A percentile compares a stretch with the other conserved stretches of the same genome.
Conservation (phyloP, 1,284 basidiomycete species). For the Termitomyces sp. region DNA sequence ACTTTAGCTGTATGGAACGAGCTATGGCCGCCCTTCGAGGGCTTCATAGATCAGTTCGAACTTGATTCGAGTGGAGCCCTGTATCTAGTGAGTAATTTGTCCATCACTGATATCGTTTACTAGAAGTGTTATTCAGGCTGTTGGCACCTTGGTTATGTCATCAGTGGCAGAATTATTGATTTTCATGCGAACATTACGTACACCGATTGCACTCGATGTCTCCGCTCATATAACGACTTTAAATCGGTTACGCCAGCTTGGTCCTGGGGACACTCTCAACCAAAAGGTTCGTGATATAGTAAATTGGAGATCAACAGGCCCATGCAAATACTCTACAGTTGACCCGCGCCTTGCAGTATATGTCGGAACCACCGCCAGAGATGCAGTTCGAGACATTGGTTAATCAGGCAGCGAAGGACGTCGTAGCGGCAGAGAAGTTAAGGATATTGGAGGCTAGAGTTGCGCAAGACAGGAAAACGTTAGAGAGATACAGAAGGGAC, state of each 20-base stretch:
- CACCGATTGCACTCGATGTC: slow-evolving; percentile 48
- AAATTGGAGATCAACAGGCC: not conserved
- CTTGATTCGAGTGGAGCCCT: slow-evolving; percentile 39
- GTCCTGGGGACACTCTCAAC: slow-evolving; percentile 40
- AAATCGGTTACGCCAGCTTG: slow-evolving; percentile 40
- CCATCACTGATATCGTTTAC: not conserved
- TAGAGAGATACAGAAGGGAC: slow-evolving; percentile 24
- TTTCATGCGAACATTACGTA: slow-evolving; percentile 53
- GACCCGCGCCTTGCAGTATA: slow-evolving; percentile 41
- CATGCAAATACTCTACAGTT: slow-evolving; percentile 32
- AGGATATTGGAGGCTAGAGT: slow-evolving; percentile 41
- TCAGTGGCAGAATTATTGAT: slow-evolving; percentile 61
- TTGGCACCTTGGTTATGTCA: slow-evolving; percentile 50
- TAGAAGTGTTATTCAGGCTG: slow-evolving; percentile 36
- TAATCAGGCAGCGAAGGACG: slow-evolving; percentile 51
- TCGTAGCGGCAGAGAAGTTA: slow-evolving; percentile 59
- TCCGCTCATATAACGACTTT: slow-evolving; percentile 45
- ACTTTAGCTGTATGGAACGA: slow-evolving; percentile 62
- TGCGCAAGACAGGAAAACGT: slow-evolving; percentile 21
- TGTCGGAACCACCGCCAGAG: slow-evolving; percentile 46
- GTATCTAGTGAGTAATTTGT: slow-evolving; percentile 36
- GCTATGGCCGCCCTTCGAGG: slow-evolving; percentile 65
- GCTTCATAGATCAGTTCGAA: slow-evolving; percentile 45
- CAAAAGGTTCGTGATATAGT: slow-evolving; percentile 38
- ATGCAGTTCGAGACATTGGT: slow-evolving; percentile 39